Percentiles rank a stretch among this genome's conserved stretches.
Evolutionary conservation across 805 yeast genomes (phyloP).

Genomic region (Candida namnaoensis): DNA sequence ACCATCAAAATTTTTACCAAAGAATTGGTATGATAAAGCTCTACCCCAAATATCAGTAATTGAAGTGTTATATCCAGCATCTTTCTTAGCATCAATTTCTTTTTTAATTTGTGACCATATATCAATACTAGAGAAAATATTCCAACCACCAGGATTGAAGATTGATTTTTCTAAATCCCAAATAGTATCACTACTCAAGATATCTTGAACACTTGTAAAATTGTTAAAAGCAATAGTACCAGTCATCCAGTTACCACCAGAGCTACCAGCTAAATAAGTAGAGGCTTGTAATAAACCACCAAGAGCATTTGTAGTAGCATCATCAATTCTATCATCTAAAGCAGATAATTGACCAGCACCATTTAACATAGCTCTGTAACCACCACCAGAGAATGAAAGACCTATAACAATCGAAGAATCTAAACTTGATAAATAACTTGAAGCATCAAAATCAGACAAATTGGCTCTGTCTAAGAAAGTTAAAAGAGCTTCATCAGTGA

Average conservation of each 20-base stretch:
- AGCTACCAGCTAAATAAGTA: conserved; percentile 65
- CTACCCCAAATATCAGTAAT: conserved; percentile 79
- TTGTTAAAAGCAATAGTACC: conserved; percentile 61
- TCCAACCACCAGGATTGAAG: conserved; percentile 53
- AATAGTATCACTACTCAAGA: conserved; percentile 37
- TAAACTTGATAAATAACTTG: conserved; percentile 27
- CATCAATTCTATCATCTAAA: conserved; percentile 58
- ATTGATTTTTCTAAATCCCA: conserved; percentile 68
- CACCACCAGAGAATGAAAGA: conserved; percentile 74
- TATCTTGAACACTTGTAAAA: conserved; percentile 62
- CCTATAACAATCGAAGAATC: conserved; percentile 38
- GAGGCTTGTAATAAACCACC: conserved; percentile 68
- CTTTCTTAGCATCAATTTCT: conserved; percentile 40
- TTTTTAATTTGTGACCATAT: conserved; percentile 46
- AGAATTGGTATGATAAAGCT: conserved; percentile 63
- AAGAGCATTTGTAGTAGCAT: conserved; percentile 44
- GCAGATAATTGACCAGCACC: conserved; percentile 84
- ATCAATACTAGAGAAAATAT: conserved; percentile 39
- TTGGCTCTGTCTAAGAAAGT: conserved; percentile 33
- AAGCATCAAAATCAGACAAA: conserved; percentile 34
- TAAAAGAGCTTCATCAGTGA: conserved; percentile 20
- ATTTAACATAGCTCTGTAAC: conserved; percentile 78
- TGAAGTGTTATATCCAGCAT: conserved; percentile 62
- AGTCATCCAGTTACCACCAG: conserved; percentile 81
- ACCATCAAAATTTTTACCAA: conserved; percentile 49